A percentile compares a stretch with the other conserved stretches of the same genome.
Evolutionary conservation across 306 rosid genomes (phyloP).

Genomic region (Rosa rugosa): DNA sequence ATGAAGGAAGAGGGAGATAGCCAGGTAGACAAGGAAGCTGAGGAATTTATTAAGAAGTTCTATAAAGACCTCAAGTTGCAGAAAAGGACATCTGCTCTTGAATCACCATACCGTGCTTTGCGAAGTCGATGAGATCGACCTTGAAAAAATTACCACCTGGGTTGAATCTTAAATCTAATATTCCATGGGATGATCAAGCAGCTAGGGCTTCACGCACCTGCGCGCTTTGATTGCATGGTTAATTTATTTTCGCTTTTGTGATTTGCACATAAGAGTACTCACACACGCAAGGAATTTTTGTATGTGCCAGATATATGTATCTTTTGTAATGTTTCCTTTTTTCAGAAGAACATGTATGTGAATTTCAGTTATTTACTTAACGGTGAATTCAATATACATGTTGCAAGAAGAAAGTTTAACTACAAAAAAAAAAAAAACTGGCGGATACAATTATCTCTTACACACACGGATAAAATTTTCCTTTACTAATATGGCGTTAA

Average conservation of each 20-base stretch:
- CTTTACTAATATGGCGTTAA: background rate
- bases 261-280: constrained; percentile 16
- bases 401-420: background rate
- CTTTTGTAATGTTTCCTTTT: background rate
- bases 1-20: constrained; percentile 59
- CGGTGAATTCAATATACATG: background rate
- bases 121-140: constrained; percentile 32
- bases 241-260: constrained; percentile 4
- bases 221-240: constrained; percentile 1
- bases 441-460: background rate
- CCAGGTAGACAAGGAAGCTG: constrained; percentile 70
- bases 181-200: background rate
- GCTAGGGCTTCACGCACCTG: background rate
- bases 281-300: constrained; percentile 19
- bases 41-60: constrained; percentile 75
- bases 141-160: background rate
- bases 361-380: constrained; percentile 1
- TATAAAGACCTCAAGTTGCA: constrained; percentile 63
- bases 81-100: constrained; percentile 33
- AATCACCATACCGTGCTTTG: constrained; percentile 49
- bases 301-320: background rate
- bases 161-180: background rate
- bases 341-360: background rate
- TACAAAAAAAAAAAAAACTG: background rate
- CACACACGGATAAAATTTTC: background rate